Evolutionary conservation across 306 rosid species (phyloP), one percentile per base, ranked within the genome.

Genomic region (Canavalia gladiata): DNA sequence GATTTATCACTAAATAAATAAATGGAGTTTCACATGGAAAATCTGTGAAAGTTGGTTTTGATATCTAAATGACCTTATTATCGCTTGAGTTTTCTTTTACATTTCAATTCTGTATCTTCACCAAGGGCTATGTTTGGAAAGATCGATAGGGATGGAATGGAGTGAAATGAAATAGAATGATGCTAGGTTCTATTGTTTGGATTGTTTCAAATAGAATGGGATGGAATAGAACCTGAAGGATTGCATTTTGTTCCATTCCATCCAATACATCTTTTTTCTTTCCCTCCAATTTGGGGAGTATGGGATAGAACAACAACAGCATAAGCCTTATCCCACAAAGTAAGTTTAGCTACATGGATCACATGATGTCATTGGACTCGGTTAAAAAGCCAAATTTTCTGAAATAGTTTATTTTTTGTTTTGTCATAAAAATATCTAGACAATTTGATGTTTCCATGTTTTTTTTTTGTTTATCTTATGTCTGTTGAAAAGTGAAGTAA

Each of bases 1-100:
- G 45, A 62, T 55, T 80, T 62, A 75, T 75, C 43, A n/a, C 77
- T 73, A 62, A 29, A 70, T 54, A 77, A 42, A 59, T 55, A 67
- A 35, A 33, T 57, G 57, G 76, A 62, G 39, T 64, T 84, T 74
- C 46, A 58, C 69, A 45, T 47, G 66, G 46, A 11, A 10, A 72
- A 45, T 72, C 7, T 49, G n/a, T 57, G 25, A 54, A 29, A 47
- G 51, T 58, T 2, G 30, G 73, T 57, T 57, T 66, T 37, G 7
- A 49, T 46, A 46, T 76, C 34, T 72, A 13, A 39, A 7, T 65
- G 68, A 67, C 45, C 39, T 54, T 72, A 9, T 71, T 46, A 47
- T n/a, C 56, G 83, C 60, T 55, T 39, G 57, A 49, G 58, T 77
- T 57, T 64, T 72, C 72, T 49, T 57, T 77, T 45, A 31, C 72